phyloP scores from a whole-genome alignment of 2,329 filamentous ascomycete species.

The Fusarium mangiferae region DNA sequence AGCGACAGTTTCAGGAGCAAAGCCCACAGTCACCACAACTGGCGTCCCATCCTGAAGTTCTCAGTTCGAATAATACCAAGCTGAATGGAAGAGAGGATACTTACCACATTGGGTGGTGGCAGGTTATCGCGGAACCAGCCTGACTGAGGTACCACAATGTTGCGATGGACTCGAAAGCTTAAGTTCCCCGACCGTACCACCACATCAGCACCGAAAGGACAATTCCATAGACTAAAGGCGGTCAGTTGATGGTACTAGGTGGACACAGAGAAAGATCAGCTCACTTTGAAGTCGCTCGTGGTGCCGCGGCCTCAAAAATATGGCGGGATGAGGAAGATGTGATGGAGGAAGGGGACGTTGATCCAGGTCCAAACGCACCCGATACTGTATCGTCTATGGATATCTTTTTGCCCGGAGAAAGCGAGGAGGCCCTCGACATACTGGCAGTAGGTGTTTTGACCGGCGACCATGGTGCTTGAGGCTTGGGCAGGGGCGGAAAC shows the following conservation, averaged over 20 bases:
- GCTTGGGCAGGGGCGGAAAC: constrained; percentile 39
- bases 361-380: constrained; percentile 6
- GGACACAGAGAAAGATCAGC: not conserved
- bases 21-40: constrained; percentile 40
- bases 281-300: constrained; percentile 44
- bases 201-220: constrained; percentile 49
- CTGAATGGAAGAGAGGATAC: not conserved
- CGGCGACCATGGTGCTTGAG: constrained; percentile 2
- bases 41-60: constrained; percentile 43
- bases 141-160: constrained; percentile 48
- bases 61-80: constrained; percentile 3
- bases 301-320: constrained; percentile 41
- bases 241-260: constrained; percentile 20
- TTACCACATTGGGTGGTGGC: constrained; percentile 44
- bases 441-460: constrained; percentile 9
- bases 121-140: constrained; percentile 49
- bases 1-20: constrained; percentile 41
- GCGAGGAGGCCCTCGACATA: constrained; percentile 26
- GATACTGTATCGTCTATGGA: constrained; percentile 15
- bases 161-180: constrained; percentile 49
- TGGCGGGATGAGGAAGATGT: constrained; percentile 36
- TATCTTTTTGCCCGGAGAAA: constrained; percentile 11
- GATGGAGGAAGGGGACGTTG: constrained; percentile 37
- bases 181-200: constrained; percentile 39
- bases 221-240: constrained; percentile 45